These are phyloP conservation scores for Monsonia emarginata DNA, from an alignment of 441 rosid species.

Conservation along the genomic window DNA sequence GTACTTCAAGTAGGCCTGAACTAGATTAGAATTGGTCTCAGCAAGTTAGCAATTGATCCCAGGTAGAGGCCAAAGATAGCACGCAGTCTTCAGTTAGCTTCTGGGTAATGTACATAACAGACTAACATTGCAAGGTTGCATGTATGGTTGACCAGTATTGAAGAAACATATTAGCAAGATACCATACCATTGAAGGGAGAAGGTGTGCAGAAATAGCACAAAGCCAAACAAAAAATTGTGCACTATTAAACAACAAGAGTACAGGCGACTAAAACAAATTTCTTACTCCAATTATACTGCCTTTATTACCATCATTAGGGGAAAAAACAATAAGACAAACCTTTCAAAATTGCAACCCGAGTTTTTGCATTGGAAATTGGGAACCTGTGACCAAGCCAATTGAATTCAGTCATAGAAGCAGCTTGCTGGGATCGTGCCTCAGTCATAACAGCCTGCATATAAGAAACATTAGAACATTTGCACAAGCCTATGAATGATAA, in stretches of 20 bases:
- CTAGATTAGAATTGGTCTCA: background rate
- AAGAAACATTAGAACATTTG: background rate
- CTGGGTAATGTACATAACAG: no score
- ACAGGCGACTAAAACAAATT: background rate
- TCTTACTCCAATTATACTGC: background rate
- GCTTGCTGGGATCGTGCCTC: constrained; percentile 77
- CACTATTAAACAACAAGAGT: no score
- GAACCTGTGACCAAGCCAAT: constrained; percentile 87
- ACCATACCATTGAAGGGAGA: no score
- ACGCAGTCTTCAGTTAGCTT: background rate
- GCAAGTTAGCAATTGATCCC: background rate
- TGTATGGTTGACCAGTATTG: no score
- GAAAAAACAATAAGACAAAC: constrained; percentile 20
- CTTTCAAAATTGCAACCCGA: constrained; percentile 59
- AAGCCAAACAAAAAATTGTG: no score
- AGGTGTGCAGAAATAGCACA: no score
- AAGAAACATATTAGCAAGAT: no score
- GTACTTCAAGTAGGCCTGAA: background rate
- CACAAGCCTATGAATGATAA: background rate
- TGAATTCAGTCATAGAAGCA: constrained; percentile 82
- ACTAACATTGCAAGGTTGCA: no score
- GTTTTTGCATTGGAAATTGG: constrained; percentile 89
- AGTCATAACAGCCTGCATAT: constrained; percentile 58
- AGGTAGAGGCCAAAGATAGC: background rate
- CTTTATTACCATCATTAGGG: background rate